phyloP scores from a whole-genome alignment of 257 asterid species.

The Paulownia fortunei region DNA sequence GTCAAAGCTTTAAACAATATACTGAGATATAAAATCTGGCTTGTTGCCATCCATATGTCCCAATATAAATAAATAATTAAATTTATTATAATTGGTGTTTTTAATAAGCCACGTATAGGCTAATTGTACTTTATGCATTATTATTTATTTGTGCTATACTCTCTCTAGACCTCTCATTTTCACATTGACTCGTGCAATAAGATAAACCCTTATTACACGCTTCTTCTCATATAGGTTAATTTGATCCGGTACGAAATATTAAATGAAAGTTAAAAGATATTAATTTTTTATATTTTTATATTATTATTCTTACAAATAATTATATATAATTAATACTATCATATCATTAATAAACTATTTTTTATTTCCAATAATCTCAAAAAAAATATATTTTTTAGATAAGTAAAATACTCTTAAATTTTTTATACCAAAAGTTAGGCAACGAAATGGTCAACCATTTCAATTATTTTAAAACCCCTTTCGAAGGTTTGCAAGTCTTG shows the following conservation, averaged over 20 bases:
- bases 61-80: neutral
- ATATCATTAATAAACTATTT: no score
- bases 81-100: neutral
- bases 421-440: constrained; percentile 4
- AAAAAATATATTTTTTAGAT: neutral
- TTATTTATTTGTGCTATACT: neutral
- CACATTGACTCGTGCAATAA: neutral
- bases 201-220: neutral
- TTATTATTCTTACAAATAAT: no score
- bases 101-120: constrained; percentile 3
- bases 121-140: neutral
- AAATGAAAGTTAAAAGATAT: no score
- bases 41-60: constrained; percentile 6
- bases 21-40: neutral
- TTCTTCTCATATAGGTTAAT: no score
- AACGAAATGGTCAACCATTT: constrained; percentile 15
- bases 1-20: neutral
- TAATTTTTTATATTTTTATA: no score
- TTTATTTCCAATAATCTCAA: no score
- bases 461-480: constrained; percentile 3
- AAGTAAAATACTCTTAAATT: neutral
- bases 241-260: no score
- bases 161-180: neutral
- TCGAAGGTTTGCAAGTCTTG: constrained; percentile 20
- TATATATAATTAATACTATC: no score